Evolutionary conservation across 352 stramenopile species (phyloP).

Genomic region (Phytophthora citricola): DNA sequence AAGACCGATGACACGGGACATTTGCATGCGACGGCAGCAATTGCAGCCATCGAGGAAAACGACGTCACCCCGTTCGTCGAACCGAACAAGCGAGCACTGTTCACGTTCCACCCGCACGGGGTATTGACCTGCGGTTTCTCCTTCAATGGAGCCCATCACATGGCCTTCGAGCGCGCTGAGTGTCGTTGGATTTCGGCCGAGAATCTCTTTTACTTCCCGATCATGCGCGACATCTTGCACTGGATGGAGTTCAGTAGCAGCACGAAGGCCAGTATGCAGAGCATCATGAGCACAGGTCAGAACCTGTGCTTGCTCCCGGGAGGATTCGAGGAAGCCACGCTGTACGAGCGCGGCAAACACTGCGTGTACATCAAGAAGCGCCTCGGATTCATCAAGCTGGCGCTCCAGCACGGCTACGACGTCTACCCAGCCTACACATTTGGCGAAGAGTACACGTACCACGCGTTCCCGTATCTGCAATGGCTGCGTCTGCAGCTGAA

Average conservation of each 20-base stretch:
- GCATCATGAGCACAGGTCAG: constrained; percentile 54
- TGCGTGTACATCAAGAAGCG: constrained; percentile 92
- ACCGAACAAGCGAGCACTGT: constrained; percentile 29
- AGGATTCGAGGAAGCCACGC: constrained; percentile 95
- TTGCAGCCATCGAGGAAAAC: constrained; percentile 24
- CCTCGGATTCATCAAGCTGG: constrained; percentile 94
- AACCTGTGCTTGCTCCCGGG: constrained; percentile 90
- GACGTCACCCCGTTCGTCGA: constrained; percentile 21
- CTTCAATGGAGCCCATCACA: constrained; percentile 63
- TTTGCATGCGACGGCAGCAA: constrained; percentile 10
- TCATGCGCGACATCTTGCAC: constrained; percentile 69
- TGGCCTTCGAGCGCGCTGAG: constrained; percentile 51
- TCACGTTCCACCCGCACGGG: constrained; percentile 75
- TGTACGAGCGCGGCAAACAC: constrained; percentile 83
- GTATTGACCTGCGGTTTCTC: constrained; percentile 62
- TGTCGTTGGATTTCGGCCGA: constrained; percentile 72
- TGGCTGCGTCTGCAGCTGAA: constrained; percentile 84
- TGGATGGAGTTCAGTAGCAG: constrained; percentile 74
- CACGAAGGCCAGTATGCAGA: constrained; percentile 54
- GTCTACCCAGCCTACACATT: constrained; percentile 92
- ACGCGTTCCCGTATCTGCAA: constrained; percentile 86
- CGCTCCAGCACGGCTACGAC: constrained; percentile 91
- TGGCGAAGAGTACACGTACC: constrained; percentile 90
- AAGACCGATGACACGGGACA: neutral
- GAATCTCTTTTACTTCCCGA: constrained; percentile 74